phyloP scores from a whole-genome alignment of 768 basidiomycete species.

The Boletellus emodensis region DNA sequence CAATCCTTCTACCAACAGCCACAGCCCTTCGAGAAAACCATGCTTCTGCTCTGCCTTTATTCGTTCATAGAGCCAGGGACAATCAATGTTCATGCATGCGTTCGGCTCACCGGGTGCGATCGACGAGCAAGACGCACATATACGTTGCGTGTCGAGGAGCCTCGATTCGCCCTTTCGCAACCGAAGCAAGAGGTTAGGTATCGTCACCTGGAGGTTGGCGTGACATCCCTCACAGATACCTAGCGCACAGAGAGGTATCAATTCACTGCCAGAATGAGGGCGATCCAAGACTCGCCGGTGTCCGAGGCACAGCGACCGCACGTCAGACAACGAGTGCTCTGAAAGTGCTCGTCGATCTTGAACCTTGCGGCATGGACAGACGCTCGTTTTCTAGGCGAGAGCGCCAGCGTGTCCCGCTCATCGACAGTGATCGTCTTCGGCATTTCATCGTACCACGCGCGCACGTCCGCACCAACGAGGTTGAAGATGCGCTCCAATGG shows the following conservation, averaged over 20 bases:
- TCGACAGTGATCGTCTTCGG: conserved; percentile 50
- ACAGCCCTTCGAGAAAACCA: no score
- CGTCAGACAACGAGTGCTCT: conserved; percentile 61
- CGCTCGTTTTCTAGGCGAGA: conserved; percentile 36
- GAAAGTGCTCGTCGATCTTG: conserved; percentile 76
- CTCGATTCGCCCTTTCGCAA: conserved; percentile 52
- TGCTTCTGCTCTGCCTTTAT: conserved; percentile 38
- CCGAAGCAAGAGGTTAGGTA: conserved; percentile 53
- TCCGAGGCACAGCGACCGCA: conserved; percentile 56
- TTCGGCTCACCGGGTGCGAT: conserved; percentile 54
- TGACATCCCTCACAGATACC: conserved; percentile 67
- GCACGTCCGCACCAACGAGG: conserved; percentile 83
- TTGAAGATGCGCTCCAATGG: conserved; percentile 90
- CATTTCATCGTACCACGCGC: conserved; percentile 86
- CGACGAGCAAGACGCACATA: conserved; percentile 71
- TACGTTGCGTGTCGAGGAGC: conserved; percentile 52
- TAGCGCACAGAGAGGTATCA: conserved; percentile 17
- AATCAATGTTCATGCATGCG: conserved; percentile 81
- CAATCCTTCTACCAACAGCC: no score
- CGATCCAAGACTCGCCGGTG: conserved; percentile 33
- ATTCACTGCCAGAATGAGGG: no score
- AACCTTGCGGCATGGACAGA: conserved; percentile 32
- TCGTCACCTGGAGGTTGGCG: conserved; percentile 46
- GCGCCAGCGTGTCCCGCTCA: conserved; percentile 32
- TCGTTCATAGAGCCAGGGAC: conserved; percentile 64